Base-by-base conservation (phyloP, 306 rosid genomes). In the Quercus glauca region DNA sequence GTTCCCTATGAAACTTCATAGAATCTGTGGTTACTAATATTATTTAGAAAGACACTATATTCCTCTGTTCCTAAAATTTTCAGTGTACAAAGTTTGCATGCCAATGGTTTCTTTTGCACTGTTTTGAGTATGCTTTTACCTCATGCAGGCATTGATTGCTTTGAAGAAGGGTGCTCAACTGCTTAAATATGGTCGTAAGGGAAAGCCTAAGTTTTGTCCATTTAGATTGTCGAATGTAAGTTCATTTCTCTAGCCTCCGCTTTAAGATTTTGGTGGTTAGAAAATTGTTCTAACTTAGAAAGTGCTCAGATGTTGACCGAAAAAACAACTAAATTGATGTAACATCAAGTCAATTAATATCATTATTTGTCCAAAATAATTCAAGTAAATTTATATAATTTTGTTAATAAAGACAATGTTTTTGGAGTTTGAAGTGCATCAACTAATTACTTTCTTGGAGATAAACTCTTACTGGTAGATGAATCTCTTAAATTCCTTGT, bases 181-280 rank as follows among this genome's bases (percentile, higher is more conserved):
- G 79, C 92, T 93, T 80, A 93, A 93, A 78, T 93, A 93, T 93
- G 99, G 99, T 86, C 97, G 98, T 49, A 93, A 95, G 84, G 99
- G 99, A 86, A 95, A 95, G 84, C 99, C 99, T 69, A 95, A 95
- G 91, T 95, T 93, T 85, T 95, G 91, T 83, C 93, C 96, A 13
- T 90, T 95, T 87, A 89, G 92, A 86, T 92, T 93, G 82, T 95
- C 98, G 58, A 83, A 73, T 85, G 99, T 95, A 86, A 89, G 94
- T 88, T 80, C 73, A 55, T 75, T 45, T 83, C 51, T 68, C 78
- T 61, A 80, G 57, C 76, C 65, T 21, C 82, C 60, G 58, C 76
- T 23, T 56, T 37, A 75, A 61, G 49, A 53, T 79, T 55, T 73
- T 73, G 73, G 33, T 53, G 29, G 55, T 29, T 29, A 29, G 45